phyloP scores from a whole-genome alignment of 2,329 filamentous ascomycete genomes.

The Alternaria atra region DNA sequence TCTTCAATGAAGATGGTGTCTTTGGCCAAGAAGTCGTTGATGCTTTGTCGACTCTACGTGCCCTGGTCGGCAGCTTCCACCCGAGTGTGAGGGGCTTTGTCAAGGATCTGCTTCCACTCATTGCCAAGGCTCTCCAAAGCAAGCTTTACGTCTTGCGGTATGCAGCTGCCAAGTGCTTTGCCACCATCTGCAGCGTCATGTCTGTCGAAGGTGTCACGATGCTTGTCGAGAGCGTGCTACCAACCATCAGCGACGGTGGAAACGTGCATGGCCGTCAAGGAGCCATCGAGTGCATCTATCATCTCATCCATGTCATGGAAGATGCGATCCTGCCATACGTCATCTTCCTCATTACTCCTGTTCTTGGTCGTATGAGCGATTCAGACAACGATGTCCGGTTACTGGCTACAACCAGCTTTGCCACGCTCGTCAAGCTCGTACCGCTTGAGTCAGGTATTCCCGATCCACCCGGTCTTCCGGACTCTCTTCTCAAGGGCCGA shows the following conservation, averaged over 20 bases:
- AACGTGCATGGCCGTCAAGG: conserved; percentile 92
- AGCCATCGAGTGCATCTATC: conserved; percentile 93
- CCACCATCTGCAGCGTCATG: conserved; percentile 96
- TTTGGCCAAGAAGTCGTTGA: conserved; percentile 94
- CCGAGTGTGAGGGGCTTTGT: conserved; percentile 79
- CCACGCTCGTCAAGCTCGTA: conserved; percentile 94
- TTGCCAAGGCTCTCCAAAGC: conserved; percentile 88
- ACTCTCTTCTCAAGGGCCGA: conserved; percentile 85
- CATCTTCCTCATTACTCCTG: conserved; percentile 97
- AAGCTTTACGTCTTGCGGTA: conserved; percentile 92
- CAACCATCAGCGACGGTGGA: conserved; percentile 87
- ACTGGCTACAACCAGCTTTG: conserved; percentile 95
- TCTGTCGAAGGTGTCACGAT: conserved; percentile 95
- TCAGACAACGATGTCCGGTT: conserved; percentile 95
- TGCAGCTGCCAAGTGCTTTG: conserved; percentile 95
- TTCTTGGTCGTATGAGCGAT: conserved; percentile 97
- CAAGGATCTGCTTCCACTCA: conserved; percentile 80
- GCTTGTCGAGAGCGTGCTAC: conserved; percentile 89
- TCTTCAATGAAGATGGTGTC: conserved; percentile 75
- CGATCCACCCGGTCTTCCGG: conserved; percentile 90
- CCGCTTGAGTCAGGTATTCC: conserved; percentile 97
- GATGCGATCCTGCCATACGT: conserved; percentile 96
- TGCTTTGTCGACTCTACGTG: conserved; percentile 89
- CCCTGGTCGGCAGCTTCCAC: conserved; percentile 90
- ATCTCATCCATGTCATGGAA: conserved; percentile 98